phyloP scores from a whole-genome alignment of 75 land plant genomes.

The Selaginella moellendorffii region DNA sequence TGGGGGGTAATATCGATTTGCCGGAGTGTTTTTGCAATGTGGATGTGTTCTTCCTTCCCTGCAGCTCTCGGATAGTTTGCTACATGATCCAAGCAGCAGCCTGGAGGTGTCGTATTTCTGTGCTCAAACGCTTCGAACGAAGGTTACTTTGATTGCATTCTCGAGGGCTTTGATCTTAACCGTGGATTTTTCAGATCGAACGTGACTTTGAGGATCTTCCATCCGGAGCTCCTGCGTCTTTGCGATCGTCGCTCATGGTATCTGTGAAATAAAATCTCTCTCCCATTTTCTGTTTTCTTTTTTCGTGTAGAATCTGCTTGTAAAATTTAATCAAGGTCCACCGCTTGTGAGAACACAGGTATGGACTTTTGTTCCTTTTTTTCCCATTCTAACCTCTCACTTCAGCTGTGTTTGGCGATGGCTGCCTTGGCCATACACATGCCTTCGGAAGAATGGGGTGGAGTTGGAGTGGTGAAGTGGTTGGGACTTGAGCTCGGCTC shows the following conservation, averaged over 20 bases:
- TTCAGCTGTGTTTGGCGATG: neutral
- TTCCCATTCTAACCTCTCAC: neutral
- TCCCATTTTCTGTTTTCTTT: neutral
- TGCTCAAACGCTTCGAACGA: conserved; percentile 84
- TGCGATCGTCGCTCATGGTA: conserved; percentile 75
- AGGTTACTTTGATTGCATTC: conserved; percentile 22
- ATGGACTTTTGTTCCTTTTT: conserved; percentile 2
- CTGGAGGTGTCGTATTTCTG: conserved; percentile 80
- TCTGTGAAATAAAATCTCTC: neutral
- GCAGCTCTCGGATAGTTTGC: conserved; percentile 81
- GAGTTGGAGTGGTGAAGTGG: conserved; percentile 78
- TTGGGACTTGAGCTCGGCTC: conserved; percentile 57
- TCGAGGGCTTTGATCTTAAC: neutral
- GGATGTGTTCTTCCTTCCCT: neutral
- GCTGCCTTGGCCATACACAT: conserved; percentile 16
- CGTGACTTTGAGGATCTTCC: conserved; percentile 92
- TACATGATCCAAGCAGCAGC: conserved; percentile 80
- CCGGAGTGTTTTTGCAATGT: neutral
- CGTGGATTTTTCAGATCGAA: conserved; percentile 41
- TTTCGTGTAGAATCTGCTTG: conserved; percentile 46
- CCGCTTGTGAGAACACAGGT: conserved; percentile 91
- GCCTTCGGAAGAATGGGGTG: conserved; percentile 84
- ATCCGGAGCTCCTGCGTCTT: conserved; percentile 54
- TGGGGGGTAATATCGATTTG: conserved; percentile 52
- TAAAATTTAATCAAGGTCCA: conserved; percentile 68